Evolutionary conservation across 2,329 filamentous ascomycete genomes (phyloP), one percentile per base, ranked within the genome.

Genomic region (Pseudocercospora vitis): DNA sequence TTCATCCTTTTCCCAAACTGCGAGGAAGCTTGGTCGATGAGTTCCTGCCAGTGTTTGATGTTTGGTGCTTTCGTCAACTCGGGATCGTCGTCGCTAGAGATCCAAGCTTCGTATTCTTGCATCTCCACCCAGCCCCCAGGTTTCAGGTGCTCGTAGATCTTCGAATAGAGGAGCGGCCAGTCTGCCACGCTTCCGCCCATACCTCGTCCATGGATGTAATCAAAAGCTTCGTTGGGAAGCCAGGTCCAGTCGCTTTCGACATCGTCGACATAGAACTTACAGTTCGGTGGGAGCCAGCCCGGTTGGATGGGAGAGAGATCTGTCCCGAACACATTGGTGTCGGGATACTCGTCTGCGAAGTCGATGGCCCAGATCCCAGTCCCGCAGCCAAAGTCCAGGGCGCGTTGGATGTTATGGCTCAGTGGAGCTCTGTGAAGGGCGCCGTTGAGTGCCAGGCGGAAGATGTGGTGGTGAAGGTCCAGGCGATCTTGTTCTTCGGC

Each of bases 51-150:
- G 1, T 46, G 18, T 11, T 54, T 53, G n/a, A 49, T 49, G 21
- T 47, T 46, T 26, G 57, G 57, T 12, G 57, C 57, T 31, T 50
- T 57, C 0, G 29, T 47, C n/a, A 59, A 8, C 23, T 53, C 49
- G n/a, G 56, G 56, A 18, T 59, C 57, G 46, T 71, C 68, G 12
- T 63, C 57, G 14, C 61, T 59, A 19, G 52, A 56, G 32, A 61
- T 52, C 48, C 53, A 59, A 39, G 57, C 57, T 40, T 62, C 61
- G 48, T 71, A 67, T 45, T 74, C 72, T 42, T 70, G 69, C 24
- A 70, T 62, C 59, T 74, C 72, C 11, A 73, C 60, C 60, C 69
- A 73, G 18, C 70, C 71, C 9, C 71, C 66, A 4, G 66, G 65
- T 48, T 62, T 60, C 12, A 68, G 39, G 26, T 59, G 47, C 3